A percentile compares a stretch with the other conserved stretches of the same genome.
phyloP scores from a whole-genome alignment of 2,329 filamentous ascomycete genomes.

The Dactylellina sp. region DNA sequence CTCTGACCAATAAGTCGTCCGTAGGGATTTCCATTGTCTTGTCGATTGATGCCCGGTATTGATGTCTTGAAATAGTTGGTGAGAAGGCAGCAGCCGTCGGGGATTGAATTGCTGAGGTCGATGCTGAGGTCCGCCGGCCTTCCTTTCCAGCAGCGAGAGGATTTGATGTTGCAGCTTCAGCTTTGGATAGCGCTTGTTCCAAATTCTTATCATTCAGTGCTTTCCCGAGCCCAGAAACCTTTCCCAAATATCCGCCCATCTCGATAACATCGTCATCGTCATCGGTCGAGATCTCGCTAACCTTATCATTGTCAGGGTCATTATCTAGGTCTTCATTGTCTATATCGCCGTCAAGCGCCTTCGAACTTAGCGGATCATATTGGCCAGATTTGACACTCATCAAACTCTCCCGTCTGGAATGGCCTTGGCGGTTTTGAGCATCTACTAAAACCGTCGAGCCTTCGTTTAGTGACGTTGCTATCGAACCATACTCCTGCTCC shows the following conservation, averaged over 20 bases:
- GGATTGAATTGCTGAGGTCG: constrained; percentile 51
- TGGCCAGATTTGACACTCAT: constrained; percentile 44
- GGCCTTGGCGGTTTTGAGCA: constrained; percentile 37
- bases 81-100: constrained; percentile 32
- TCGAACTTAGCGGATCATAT: constrained; percentile 44
- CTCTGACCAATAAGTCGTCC: constrained; percentile 27
- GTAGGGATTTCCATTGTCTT: constrained; percentile 52
- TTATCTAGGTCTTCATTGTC: constrained; percentile 39
- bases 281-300: constrained; percentile 53
- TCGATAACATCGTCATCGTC: constrained; percentile 52
- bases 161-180: constrained; percentile 34
- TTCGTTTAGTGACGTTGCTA: constrained; percentile 49
- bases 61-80: constrained; percentile 39
- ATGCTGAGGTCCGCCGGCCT: constrained; percentile 40
- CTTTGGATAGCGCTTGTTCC: constrained; percentile 36
- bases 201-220: constrained; percentile 53
- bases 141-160: constrained; percentile 30
- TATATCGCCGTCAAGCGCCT: constrained; percentile 31
- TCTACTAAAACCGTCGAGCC: constrained; percentile 44
- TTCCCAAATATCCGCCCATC: constrained; percentile 54
- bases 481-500: constrained; percentile 42
- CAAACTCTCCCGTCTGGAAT: constrained; percentile 49
- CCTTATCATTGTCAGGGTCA: constrained; percentile 47
- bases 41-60: constrained; percentile 50
- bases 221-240: constrained; percentile 54